Percentiles rank a stretch among this genome's conserved stretches.
Evolutionary conservation across 2,329 filamentous ascomycete species (phyloP).

Genomic region (Ascochyta lentis): DNA sequence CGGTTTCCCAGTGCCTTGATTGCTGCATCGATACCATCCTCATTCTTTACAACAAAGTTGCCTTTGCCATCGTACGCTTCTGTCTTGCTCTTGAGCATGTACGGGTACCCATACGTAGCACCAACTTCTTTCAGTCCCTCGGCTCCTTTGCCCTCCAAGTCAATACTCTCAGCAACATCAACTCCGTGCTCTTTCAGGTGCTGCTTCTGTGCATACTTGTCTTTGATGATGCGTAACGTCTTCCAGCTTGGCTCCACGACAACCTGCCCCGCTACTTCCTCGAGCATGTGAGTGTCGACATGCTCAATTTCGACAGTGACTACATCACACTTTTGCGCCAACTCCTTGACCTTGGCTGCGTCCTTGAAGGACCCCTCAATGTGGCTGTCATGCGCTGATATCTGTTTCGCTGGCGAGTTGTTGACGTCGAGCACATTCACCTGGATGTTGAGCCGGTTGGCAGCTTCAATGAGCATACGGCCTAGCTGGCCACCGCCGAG

Average conservation of each 20-base stretch:
- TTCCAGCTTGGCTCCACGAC: constrained; percentile 80
- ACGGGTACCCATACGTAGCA: constrained; percentile 74
- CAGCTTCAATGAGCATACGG: constrained; percentile 92
- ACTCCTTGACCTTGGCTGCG: constrained; percentile 74
- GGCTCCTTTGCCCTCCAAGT: constrained; percentile 65
- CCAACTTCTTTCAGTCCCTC: constrained; percentile 70
- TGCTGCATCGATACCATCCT: constrained; percentile 68
- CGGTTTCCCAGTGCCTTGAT: constrained; percentile 69
- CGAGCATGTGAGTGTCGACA: constrained; percentile 85
- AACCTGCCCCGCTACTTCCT: constrained; percentile 75
- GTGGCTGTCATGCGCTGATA: constrained; percentile 76
- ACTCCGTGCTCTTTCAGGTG: constrained; percentile 73
- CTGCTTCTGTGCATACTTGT: constrained; percentile 91
- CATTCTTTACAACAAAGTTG: constrained; percentile 69
- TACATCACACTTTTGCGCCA: constrained; percentile 79
- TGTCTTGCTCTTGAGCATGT: constrained; percentile 91
- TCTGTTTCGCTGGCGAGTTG: constrained; percentile 82
- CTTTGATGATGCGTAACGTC: constrained; percentile 87
- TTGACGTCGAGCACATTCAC: constrained; percentile 80
- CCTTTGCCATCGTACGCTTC: constrained; percentile 92
- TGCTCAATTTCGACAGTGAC: constrained; percentile 96
- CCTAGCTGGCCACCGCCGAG: constrained; percentile 68
- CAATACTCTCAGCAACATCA: constrained; percentile 73
- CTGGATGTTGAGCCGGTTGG: constrained; percentile 76
- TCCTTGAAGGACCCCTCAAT: constrained; percentile 90